Evolutionary conservation across 208 protist genomes (phyloP), one percentile per base, ranked within the genome.

Genomic region (Acanthamoeba triangularis): DNA sequence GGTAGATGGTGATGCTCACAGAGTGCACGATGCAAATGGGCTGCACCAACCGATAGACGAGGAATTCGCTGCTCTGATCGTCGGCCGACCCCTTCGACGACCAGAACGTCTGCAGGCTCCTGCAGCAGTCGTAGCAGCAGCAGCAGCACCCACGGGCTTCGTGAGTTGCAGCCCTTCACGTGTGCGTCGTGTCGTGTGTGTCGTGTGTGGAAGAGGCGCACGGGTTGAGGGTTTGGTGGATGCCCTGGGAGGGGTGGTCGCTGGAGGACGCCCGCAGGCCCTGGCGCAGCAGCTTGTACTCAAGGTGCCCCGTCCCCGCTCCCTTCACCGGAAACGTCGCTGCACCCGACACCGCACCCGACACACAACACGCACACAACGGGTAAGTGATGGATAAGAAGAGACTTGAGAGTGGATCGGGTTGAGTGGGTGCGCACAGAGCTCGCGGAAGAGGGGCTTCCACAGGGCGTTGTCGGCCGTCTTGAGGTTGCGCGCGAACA

Each of bases 21-120:
- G 82, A 33, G 20, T 23, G 82, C 47, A 90, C 54, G 44, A 90
- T 59, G 37, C 82, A 90, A n/a, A 90, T 90, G 54, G 82, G 82
- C 30, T 90, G 82, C 82, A 63, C 47, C 82, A 90, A 63, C 78
- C 52, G n/a, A 49, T 90, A 90, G n/a, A 90, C 82, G 23, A 90
- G 82, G 25, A 65, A 90, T 28, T 90, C 82, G 52, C 52, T 90
- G 82, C 82, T 90, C 20, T 90, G 30, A 7, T n/a, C 23, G 25
- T 90, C 41, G 18, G 82, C 41, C 14, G 82, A 90, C 4, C 82
- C 82, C 54, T 56, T 90, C 8, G 82, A 90, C 8, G 82, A 90
- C 82, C 82, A 90, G 65, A 90, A 90, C 49, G 82, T 90, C 33
- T 41, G 82, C 49, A 65, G 47, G 30, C 49, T 90, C 41, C 41